A percentile compares a stretch with the other conserved stretches of the same genome.
Conservation (phyloP, 2,329 filamentous ascomycete species). For the Penicillium sp. region DNA sequence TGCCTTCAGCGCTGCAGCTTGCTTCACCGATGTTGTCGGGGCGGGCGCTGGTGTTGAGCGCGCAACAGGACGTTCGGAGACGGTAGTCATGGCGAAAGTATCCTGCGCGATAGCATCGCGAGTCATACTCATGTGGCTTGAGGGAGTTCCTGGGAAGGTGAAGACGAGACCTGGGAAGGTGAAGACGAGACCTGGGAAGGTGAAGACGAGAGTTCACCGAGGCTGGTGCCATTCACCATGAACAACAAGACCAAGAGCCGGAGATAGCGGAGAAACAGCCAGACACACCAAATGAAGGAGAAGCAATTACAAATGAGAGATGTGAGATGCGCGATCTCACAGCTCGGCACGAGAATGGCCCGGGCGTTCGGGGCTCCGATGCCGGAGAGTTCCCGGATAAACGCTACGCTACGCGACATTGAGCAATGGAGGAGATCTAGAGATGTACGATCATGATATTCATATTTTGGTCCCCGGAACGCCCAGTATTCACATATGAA, state of each 20-base stretch:
- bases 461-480: slow-evolving; percentile 18
- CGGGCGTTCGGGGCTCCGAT: slow-evolving; percentile 28
- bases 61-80: slow-evolving; percentile 20
- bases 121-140: slow-evolving; percentile 29
- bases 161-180: too few species aligned
- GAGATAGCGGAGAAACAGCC: not conserved
- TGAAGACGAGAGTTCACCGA: too few species aligned
- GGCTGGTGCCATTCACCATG: too few species aligned
- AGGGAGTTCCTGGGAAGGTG: too few species aligned
- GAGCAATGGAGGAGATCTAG: slow-evolving; percentile 11
- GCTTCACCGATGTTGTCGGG: not conserved
- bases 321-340: too few species aligned
- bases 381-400: slow-evolving; percentile 24
- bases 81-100: slow-evolving; percentile 23
- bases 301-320: slow-evolving; percentile 18
- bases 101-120: slow-evolving; percentile 29
- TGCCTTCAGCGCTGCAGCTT: slow-evolving; percentile 2
- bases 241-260: too few species aligned
- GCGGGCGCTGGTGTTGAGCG: not conserved
- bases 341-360: slow-evolving; percentile 28
- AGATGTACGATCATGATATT: too few species aligned
- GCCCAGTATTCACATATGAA: slow-evolving; percentile 7
- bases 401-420: not conserved
- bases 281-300: slow-evolving; percentile 13
- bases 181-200: too few species aligned